Evolutionary conservation across 1,284 basidiomycete genomes (phyloP).

Genomic region (Papiliotrema laurentii): DNA sequence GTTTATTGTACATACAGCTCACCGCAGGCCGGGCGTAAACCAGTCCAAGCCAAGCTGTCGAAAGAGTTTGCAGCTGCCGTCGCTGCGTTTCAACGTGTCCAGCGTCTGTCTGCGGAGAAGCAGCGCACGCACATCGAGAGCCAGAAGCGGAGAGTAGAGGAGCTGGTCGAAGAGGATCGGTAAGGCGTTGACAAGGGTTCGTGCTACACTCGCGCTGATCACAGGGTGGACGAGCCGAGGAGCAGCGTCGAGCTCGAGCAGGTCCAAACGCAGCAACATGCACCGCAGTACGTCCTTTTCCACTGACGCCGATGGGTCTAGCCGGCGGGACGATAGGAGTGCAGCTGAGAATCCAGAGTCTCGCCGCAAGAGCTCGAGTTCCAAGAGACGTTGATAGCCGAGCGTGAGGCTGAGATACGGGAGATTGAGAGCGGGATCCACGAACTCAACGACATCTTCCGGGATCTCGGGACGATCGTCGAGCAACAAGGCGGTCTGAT

Average conservation of each 20-base stretch:
- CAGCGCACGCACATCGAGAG: constrained; percentile 79
- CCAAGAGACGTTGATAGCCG: constrained; percentile 92
- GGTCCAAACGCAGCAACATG: constrained; percentile 40
- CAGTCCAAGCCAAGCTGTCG: constrained; percentile 76
- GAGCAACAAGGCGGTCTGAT: constrained; percentile 93
- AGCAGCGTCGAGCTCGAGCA: constrained; percentile 39
- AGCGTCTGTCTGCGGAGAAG: constrained; percentile 80
- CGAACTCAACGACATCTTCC: constrained; percentile 94
- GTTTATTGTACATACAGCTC: neutral
- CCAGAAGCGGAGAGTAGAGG: constrained; percentile 39
- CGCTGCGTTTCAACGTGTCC: constrained; percentile 84
- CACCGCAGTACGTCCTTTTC: constrained; percentile 21
- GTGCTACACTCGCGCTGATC: neutral
- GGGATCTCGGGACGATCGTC: constrained; percentile 90
- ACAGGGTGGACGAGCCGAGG: constrained; percentile 27
- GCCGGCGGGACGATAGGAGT: no score
- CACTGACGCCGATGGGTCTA: neutral
- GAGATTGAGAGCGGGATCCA: constrained; percentile 98
- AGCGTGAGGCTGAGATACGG: constrained; percentile 89
- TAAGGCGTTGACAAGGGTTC: constrained; percentile 4
- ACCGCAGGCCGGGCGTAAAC: constrained; percentile 38
- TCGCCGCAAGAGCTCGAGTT: constrained; percentile 89
- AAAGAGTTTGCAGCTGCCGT: constrained; percentile 88
- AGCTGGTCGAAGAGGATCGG: constrained; percentile 33
- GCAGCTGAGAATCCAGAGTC: constrained; percentile 54